Conservation (phyloP, 2,329 filamentous ascomycete genomes). For the Stachybotrys echinatus region DNA sequence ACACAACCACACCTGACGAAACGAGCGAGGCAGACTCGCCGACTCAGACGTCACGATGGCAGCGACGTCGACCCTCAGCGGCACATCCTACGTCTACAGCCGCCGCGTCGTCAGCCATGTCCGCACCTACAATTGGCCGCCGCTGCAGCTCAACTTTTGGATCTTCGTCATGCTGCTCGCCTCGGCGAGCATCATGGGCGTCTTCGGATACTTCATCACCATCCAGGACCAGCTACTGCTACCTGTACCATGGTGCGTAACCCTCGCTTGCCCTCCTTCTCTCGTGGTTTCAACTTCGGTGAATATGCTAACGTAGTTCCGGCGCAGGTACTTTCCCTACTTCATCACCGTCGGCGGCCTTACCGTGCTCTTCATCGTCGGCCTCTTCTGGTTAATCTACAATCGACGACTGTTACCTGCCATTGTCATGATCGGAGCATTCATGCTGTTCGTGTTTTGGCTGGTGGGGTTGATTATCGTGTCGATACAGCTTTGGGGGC, state of each 20-base stretch:
- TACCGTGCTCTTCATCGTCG: conserved; percentile 59
- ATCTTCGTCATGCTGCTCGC: conserved; percentile 60
- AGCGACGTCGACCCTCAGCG: conserved; percentile 8
- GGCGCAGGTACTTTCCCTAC: conserved; percentile 63
- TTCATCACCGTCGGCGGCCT: conserved; percentile 55
- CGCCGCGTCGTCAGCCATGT: conserved; percentile 38
- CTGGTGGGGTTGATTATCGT: conserved; percentile 59
- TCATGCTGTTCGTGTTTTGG: conserved; percentile 64
- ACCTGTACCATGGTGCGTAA: conserved; percentile 53
- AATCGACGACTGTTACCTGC: conserved; percentile 55
- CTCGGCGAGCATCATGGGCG: conserved; percentile 53
- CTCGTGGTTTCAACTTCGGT: neutral
- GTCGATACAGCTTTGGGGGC: conserved; percentile 59
- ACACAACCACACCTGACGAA: neutral
- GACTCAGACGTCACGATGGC: neutral
- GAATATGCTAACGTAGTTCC: conserved; percentile 2
- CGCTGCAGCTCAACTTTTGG: conserved; percentile 62
- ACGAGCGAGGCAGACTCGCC: neutral
- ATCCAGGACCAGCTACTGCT: conserved; percentile 51
- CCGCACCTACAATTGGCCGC: conserved; percentile 63
- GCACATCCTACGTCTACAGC: conserved; percentile 36
- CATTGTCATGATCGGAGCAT: conserved; percentile 59
- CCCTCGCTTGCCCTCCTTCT: neutral
- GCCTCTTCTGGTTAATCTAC: conserved; percentile 59
- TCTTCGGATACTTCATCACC: conserved; percentile 55